These are phyloP conservation scores for Pichia sp. DNA, from an alignment of 1,139 yeast genomes.

Conservation along the genomic window DNA sequence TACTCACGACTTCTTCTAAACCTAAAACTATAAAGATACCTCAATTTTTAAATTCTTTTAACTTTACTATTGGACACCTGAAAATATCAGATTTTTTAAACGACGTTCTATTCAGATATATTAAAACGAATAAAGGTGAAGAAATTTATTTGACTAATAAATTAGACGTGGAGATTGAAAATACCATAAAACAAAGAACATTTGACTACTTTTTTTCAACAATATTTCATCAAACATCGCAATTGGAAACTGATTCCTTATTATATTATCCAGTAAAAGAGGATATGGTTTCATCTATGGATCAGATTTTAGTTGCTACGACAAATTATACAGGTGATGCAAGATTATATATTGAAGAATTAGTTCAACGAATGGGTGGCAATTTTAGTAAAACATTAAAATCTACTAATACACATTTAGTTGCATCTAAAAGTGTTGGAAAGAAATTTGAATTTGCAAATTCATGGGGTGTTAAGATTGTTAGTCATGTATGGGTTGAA, in stretches of 20 bases:
- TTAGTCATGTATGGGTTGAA: constrained; percentile 89
- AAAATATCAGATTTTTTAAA: background rate
- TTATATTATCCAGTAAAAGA: constrained; percentile 69
- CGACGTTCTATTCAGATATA: background rate
- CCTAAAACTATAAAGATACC: background rate
- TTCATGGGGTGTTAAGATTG: constrained; percentile 51
- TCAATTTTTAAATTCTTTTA: background rate
- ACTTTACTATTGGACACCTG: constrained; percentile 6
- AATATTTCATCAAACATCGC: constrained; percentile 1
- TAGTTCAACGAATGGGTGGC: constrained; percentile 73
- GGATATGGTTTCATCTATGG: constrained; percentile 46
- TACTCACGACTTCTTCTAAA: background rate
- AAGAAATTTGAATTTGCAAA: constrained; percentile 69
- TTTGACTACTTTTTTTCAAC: constrained; percentile 12
- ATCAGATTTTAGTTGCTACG: constrained; percentile 50
- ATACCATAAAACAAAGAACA: constrained; percentile 1
- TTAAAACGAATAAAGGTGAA: background rate
- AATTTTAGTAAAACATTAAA: constrained; percentile 63
- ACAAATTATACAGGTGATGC: constrained; percentile 87
- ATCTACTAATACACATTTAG: constrained; percentile 57
- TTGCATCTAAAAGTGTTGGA: constrained; percentile 66
- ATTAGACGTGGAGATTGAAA: background rate
- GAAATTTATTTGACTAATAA: background rate
- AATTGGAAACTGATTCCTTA: constrained; percentile 26
- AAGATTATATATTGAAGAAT: constrained; percentile 57